Conservation (phyloP, 2,329 filamentous ascomycete genomes). For the Verticillium longisporum region DNA sequence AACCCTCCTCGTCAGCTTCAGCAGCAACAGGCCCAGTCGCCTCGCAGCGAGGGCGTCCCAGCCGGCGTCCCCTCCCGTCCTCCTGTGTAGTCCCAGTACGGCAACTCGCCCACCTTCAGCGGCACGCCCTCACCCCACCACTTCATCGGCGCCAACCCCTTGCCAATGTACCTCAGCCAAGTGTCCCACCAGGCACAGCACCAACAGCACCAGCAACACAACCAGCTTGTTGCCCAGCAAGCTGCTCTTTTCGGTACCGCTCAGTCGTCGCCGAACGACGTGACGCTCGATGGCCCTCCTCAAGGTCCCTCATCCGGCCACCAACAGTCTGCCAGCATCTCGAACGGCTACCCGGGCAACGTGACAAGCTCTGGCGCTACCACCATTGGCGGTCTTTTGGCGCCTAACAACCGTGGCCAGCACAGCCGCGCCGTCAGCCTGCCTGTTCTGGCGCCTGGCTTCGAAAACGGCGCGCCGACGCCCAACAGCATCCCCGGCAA, state of each 20-base stretch:
- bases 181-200: constrained; percentile 66
- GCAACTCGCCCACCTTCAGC: constrained; percentile 45
- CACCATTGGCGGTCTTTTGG: constrained; percentile 70
- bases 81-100: constrained; percentile 25
- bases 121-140: constrained; percentile 41
- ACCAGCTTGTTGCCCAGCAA: constrained; percentile 68
- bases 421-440: constrained; percentile 84
- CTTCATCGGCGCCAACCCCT: constrained; percentile 79
- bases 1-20: constrained; percentile 88
- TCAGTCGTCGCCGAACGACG: constrained; percentile 49
- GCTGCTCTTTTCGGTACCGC: constrained; percentile 73
- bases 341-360: constrained; percentile 53
- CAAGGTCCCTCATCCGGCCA: constrained; percentile 56
- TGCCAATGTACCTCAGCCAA: constrained; percentile 90
- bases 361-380: constrained; percentile 50
- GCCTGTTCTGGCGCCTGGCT: constrained; percentile 61
- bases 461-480: constrained; percentile 52
- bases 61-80: constrained; percentile 30
- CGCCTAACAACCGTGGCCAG: constrained; percentile 59
- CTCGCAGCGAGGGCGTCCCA: constrained; percentile 53
- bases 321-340: constrained; percentile 59
- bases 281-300: constrained; percentile 51
- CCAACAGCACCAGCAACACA: constrained; percentile 69
- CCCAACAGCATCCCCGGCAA: constrained; percentile 39
- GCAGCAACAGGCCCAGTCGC: constrained; percentile 49